Conservation (phyloP, 2,329 filamentous ascomycete genomes). For the Colletotrichum eleusines region DNA sequence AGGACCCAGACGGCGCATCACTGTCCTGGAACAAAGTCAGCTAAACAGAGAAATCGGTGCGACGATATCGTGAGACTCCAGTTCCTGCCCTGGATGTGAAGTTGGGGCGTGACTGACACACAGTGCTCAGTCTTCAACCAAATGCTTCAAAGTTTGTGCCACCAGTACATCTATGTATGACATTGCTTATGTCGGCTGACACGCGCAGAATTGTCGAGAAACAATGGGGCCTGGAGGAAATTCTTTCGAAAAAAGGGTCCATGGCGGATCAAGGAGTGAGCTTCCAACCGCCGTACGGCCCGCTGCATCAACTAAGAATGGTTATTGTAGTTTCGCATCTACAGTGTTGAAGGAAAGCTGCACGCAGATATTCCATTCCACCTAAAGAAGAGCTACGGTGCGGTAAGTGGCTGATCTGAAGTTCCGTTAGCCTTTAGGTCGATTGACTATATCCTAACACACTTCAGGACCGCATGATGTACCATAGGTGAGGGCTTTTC, state of each 20-base stretch:
- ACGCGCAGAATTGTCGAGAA: slow-evolving; percentile 21
- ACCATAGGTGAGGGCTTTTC: slow-evolving; percentile 49
- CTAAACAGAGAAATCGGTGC: slow-evolving; percentile 54
- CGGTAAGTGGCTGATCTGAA: slow-evolving; percentile 16
- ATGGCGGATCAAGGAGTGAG: slow-evolving; percentile 50
- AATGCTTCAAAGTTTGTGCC: slow-evolving; percentile 54
- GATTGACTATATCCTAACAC: neutral
- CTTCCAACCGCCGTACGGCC: no score
- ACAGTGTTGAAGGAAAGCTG: slow-evolving; percentile 42
- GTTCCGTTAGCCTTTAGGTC: no score
- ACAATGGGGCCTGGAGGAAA: slow-evolving; percentile 47
- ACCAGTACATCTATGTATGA: no score
- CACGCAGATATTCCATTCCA: slow-evolving; percentile 49
- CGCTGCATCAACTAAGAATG: neutral
- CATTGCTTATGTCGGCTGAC: neutral
- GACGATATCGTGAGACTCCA: slow-evolving; percentile 48
- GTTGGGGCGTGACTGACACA: neutral
- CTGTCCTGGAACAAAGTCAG: slow-evolving; percentile 45
- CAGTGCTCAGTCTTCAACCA: slow-evolving; percentile 48
- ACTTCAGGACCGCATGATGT: slow-evolving; percentile 51
- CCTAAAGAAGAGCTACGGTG: slow-evolving; percentile 50
- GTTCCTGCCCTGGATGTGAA: neutral
- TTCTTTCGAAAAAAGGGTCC: slow-evolving; percentile 48
- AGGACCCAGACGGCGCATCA: slow-evolving; percentile 44
- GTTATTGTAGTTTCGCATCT: slow-evolving; percentile 48